Evolutionary conservation across 1,284 basidiomycete genomes (phyloP), one percentile per base, ranked within the genome.

Genomic region (Pseudozyma flocculosa): DNA sequence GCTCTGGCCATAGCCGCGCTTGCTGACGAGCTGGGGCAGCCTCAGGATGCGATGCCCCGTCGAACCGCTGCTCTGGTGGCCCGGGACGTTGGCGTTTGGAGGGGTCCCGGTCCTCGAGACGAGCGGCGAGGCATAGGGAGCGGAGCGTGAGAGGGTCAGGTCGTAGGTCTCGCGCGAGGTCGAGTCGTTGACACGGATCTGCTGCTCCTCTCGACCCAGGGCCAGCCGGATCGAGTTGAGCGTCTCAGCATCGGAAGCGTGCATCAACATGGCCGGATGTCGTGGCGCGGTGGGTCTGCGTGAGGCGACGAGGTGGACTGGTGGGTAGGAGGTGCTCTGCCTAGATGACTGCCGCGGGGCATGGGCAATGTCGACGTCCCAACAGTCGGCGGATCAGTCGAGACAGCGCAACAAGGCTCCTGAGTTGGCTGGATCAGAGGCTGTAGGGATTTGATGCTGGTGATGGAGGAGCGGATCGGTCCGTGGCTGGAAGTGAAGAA

Each of bases 121-220:
- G 42, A 60, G 52, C 38, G 72, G 72, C 36, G 72, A 75, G 4
- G 71, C 72, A 42, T 73, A 75, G 2, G 72, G 72, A 21, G 62
- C 56, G 3, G 63, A 72, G 37, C 69, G 49, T 24, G 70, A 73
- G 45, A 75, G 67, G 46, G 66, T 72, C 39, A 75, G 63, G 37
- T 73, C 71, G 52, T 73, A 75, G 23, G 67, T 68, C 50, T 75
- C 71, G 38, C 55, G 49, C 38, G 69, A 63, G 2, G 62, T 65
- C 45, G 54, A 54, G 50, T 72, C 70, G 39, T 67, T 72, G 43
- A 72, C 70, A 29, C 70, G 67, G 26, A 72, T 72, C 45, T 68
- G 61, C 50, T 72, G 70, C 55, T 72, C 64, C 24, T 72, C 70
- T 38, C 61, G 64, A 47, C 60, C 70, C 34, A 72, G 64, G 17